Base-by-base conservation (phyloP, 495 filamentous ascomycete species). In the Paragyromitra xinjiangensis region DNA sequence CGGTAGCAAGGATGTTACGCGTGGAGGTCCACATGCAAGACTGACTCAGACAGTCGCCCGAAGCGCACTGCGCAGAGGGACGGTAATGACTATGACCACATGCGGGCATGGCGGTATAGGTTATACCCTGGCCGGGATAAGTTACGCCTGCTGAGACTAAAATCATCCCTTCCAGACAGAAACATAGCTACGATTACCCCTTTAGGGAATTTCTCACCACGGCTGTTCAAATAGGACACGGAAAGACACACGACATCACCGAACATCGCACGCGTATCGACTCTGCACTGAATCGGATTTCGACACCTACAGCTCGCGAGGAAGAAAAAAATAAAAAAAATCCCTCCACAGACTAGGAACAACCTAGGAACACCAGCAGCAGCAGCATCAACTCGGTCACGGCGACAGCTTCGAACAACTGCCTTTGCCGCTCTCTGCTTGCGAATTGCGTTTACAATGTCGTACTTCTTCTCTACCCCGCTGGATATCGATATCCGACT, bases 401-500 rank as follows among this genome's bases (percentile, higher is more conserved):
- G 53, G 34, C 34, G 44, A 45, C 67, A 59, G 48, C 45, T 58
- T 39, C 50, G 65, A 42, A 45, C 63, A 59, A 53, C 71, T 50
- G 59, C 39, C 19, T 56, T 68, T 45, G 62, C 80, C 55, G 79
- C 82, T 84, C 87, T 80, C 67, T 63, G 59, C 26, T 59, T 44
- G 26, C 24, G 45, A 50, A 63, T 64, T 55, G 65, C 59, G 58
- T 67, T 66, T 48, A 14, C 16, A 63, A 97, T 98, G 95, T 95
- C 95, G 51, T 95, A 95, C 88, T 97, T 98, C 87, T 99, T 99
- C 87, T 92, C 93, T 78, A 97, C 95, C 66, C 96, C 96, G 22
- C 90, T 98, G 83, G 95, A 99, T 85, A 99, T 99, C 86, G 95
- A 99, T 84, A 92, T 99, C 80, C 93, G 98, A 72, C 93, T 99